A percentile compares a stretch with the other conserved stretches of the same genome.
phyloP scores from a whole-genome alignment of 2,329 filamentous ascomycete genomes.

The Tolypocladium nubicola region DNA sequence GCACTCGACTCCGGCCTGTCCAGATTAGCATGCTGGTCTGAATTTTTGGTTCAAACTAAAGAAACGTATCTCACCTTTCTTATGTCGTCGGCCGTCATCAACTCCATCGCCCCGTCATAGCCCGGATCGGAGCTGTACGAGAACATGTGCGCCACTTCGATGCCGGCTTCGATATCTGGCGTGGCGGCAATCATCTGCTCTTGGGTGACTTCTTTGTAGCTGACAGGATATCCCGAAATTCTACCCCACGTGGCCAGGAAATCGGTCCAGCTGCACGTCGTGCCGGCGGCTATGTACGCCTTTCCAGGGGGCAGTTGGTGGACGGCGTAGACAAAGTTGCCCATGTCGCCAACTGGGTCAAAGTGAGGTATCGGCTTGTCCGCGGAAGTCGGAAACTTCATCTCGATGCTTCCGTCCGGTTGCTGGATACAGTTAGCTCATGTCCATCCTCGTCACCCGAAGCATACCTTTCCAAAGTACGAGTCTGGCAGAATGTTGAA shows the following conservation, averaged over 20 bases:
- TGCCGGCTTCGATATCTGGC: constrained; percentile 28
- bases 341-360: constrained; percentile 34
- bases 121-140: constrained; percentile 34
- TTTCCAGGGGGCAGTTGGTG: constrained; percentile 37
- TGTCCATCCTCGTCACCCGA: no score
- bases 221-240: constrained; percentile 19
- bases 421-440: constrained; percentile 11
- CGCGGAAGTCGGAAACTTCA: constrained; percentile 33
- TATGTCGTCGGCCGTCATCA: constrained; percentile 33
- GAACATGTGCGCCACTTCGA: constrained; percentile 36
- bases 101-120: constrained; percentile 34
- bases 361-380: constrained; percentile 30
- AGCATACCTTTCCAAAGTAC: constrained; percentile 33
- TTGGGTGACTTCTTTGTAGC: constrained; percentile 27
- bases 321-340: constrained; percentile 36
- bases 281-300: constrained; percentile 36
- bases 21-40: no score
- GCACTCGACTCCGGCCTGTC: constrained; percentile 31
- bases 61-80: constrained; percentile 21
- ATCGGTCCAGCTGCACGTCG: constrained; percentile 33
- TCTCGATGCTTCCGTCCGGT: constrained; percentile 31
- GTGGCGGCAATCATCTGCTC: constrained; percentile 28
- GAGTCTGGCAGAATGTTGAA: constrained; percentile 33
- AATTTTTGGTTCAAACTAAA: no score
- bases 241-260: constrained; percentile 31